Conservation (phyloP, 192 early-diverging fungal species). For the Rhizoclosmatium globosum region DNA sequence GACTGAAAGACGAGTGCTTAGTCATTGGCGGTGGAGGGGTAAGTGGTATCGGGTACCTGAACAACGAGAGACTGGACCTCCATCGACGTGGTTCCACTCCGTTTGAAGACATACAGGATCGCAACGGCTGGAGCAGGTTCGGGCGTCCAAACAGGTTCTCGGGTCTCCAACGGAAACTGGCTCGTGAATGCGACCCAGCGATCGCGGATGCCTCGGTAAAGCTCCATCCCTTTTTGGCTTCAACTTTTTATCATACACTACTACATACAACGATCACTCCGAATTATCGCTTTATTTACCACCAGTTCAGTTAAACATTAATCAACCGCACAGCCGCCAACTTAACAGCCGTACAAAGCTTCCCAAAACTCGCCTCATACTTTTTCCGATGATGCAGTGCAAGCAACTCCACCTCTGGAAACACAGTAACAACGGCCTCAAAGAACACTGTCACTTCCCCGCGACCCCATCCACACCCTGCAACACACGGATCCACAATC, state of each 20-base stretch:
- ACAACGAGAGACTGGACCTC: conserved; percentile 18
- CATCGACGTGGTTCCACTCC: neutral
- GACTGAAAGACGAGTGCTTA: conserved; percentile 43
- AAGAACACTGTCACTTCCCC: conserved; percentile 15
- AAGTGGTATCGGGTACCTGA: conserved; percentile 1
- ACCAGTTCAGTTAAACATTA: too few species aligned
- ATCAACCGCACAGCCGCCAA: conserved; percentile 28
- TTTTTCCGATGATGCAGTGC: conserved; percentile 13
- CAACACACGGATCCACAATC: conserved; percentile 50
- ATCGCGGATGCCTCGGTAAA: neutral
- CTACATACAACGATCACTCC: too few species aligned
- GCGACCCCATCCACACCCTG: conserved; percentile 1
- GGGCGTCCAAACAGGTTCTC: conserved; percentile 21
- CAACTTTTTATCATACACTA: neutral
- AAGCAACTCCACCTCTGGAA: conserved; percentile 16
- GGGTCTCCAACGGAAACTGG: conserved; percentile 6
- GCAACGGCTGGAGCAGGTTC: neutral
- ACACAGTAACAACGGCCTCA: neutral
- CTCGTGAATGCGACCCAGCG: conserved; percentile 25
- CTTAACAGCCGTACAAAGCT: neutral
- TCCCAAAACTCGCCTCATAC: conserved; percentile 10
- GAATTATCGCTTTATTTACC: too few species aligned
- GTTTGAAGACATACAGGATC: conserved; percentile 25
- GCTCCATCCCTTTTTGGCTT: conserved; percentile 7
- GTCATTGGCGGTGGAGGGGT: neutral